A percentile compares a stretch with the other conserved stretches of the same genome.
Conservation (phyloP, 331 rosid genomes). For the Saraca asoca region DNA sequence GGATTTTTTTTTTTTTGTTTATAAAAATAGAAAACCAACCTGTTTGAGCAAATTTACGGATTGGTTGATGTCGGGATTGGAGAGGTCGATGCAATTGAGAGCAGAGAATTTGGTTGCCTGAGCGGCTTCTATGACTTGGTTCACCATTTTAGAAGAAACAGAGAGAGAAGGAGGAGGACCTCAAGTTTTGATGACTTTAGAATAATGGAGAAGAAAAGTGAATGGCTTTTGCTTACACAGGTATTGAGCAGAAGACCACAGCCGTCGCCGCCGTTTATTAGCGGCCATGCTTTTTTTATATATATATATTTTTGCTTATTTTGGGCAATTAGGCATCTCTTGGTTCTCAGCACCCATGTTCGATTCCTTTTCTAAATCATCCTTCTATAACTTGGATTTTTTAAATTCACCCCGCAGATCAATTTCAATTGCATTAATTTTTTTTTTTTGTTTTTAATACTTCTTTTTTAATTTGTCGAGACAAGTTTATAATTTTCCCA, state of each 20-base stretch:
- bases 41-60: conserved; percentile 78
- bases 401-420: neutral
- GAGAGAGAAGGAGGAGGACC: neutral
- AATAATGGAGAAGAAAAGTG: neutral
- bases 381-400: neutral
- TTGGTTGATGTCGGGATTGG: conserved; percentile 55
- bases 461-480: no score
- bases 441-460: no score
- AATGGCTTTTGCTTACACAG: neutral
- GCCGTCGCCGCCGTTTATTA: conserved; percentile 11
- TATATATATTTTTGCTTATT: neutral
- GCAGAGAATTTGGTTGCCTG: conserved; percentile 42
- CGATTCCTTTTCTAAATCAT: neutral
- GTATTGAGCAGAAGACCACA: neutral
- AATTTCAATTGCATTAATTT: no score
- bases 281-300: conserved; percentile 10
- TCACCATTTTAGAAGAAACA: conserved; percentile 48
- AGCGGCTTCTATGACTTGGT: conserved; percentile 30
- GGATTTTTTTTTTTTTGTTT: no score
- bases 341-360: neutral
- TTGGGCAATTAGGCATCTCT: neutral
- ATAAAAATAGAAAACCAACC: conserved; percentile 40
- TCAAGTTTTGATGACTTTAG: neutral
- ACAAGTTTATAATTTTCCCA: no score
- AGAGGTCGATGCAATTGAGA: conserved; percentile 81